Base-by-base conservation (phyloP, 257 asterid species). In the Prunella vulgaris region DNA sequence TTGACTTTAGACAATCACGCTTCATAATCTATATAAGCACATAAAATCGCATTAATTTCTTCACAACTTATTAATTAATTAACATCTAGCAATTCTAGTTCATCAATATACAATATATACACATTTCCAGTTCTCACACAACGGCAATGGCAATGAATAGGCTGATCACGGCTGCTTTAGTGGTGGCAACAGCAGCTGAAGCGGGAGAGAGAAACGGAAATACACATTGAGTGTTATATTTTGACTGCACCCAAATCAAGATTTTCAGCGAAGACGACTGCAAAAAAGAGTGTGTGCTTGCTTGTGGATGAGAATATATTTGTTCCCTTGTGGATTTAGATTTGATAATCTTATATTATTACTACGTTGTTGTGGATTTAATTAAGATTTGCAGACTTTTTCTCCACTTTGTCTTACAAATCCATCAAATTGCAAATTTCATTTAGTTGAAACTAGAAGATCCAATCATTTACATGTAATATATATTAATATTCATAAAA, bases 321-420 rank as follows among this genome's bases (percentile, higher is more conserved):
- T 67, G 61, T 77, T 0, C 85, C 85, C 2, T 27, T 21, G 32
- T 81, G 85, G 85, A 75, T 78, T 3, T 80, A 27, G 48, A 48
- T 25, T 32, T 40, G 25, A 2, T 66, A 0, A 7, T 7, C 0
- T 9, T 18, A n/a, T n/a, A n/a, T 15, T n/a, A 4, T 48, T n/a
- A 0, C 8, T 27, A 37, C n/a, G n/a, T n/a, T n/a, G n/a, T n/a
- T n/a, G n/a, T n/a, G n/a, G n/a, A n/a, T n/a, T n/a, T n/a, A n/a
- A n/a, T n/a, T n/a, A n/a, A n/a, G n/a, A n/a, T n/a, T n/a, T n/a
- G n/a, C n/a, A n/a, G n/a, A n/a, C n/a, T n/a, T n/a, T n/a, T n/a
- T n/a, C n/a, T n/a, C n/a, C n/a, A n/a, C n/a, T n/a, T n/a, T n/a
- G n/a, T n/a, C n/a, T n/a, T n/a, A n/a, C n/a, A n/a, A n/a, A n/a